phyloP scores from a whole-genome alignment of 495 filamentous ascomycete species.

The Hypoxylon fragiforme region DNA sequence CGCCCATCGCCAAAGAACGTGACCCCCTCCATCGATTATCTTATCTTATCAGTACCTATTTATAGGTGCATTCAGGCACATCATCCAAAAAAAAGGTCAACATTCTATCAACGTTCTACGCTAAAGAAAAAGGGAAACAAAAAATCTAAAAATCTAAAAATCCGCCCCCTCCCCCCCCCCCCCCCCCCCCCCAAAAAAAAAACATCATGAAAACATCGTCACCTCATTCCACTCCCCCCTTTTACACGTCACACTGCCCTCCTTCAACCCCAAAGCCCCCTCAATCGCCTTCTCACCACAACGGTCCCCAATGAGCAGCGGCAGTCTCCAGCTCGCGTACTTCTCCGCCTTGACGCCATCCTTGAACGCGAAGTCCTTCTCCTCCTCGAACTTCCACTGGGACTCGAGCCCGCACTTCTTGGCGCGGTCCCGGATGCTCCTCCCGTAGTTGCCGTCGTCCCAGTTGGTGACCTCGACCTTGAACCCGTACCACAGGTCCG shows the following conservation, averaged over 20 bases:
- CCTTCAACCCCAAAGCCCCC: not conserved
- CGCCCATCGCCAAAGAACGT: too few species aligned
- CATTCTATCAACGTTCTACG: too few species aligned
- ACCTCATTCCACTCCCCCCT: not conserved
- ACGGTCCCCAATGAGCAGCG: not conserved
- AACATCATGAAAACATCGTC: slow-evolving; percentile 4
- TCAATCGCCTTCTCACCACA: slow-evolving; percentile 4
- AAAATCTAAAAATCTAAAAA: too few species aligned
- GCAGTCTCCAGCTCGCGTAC: slow-evolving; percentile 1
- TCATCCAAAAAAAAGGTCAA: too few species aligned
- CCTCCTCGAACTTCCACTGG: slow-evolving; percentile 4
- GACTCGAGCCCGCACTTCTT: not conserved
- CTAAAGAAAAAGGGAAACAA: too few species aligned
- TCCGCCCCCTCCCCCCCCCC: too few species aligned
- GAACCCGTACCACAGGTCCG: slow-evolving; percentile 1
- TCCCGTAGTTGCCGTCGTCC: slow-evolving; percentile 8
- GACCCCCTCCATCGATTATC: too few species aligned
- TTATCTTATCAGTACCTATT: too few species aligned
- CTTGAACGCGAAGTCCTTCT: not conserved
- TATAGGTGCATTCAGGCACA: too few species aligned
- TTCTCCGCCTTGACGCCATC: not conserved
- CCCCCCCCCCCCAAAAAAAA: not conserved
- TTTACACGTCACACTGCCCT: not conserved
- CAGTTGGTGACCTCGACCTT: slow-evolving; percentile 3
- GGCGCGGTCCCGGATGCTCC: not conserved